phyloP scores from a whole-genome alignment of 495 filamentous ascomycete species.

The Penicillium malachiteum region DNA sequence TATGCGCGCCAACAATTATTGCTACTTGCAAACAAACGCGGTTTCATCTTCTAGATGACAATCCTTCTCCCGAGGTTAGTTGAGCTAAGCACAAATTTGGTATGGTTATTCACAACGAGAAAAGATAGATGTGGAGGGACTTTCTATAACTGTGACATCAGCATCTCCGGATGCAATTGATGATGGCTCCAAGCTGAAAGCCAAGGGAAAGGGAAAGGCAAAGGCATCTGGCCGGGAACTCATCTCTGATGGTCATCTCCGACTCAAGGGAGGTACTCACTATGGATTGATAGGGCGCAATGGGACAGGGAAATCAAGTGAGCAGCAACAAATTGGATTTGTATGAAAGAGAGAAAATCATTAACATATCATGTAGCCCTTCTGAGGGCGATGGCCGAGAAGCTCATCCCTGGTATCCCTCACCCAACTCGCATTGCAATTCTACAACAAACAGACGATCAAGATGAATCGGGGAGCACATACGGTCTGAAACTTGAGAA shows the following conservation, averaged over 20 bases:
- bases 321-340: no score
- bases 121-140: conserved; percentile 66
- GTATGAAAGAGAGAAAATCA: conserved; percentile 19
- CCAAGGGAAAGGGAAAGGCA: conserved; percentile 50
- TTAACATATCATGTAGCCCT: conserved; percentile 48
- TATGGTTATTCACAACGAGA: neutral
- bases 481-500: conserved; percentile 19
- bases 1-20: conserved; percentile 33
- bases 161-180: conserved; percentile 24
- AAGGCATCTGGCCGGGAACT: conserved; percentile 62
- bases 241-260: conserved; percentile 63
- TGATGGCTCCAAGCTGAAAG: conserved; percentile 32
- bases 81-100: neutral
- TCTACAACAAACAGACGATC: conserved; percentile 64
- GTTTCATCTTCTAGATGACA: conserved; percentile 44
- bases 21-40: conserved; percentile 50
- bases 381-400: conserved; percentile 70
- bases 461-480: conserved; percentile 23
- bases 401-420: conserved; percentile 76
- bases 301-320: conserved; percentile 79
- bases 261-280: conserved; percentile 65
- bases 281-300: conserved; percentile 78
- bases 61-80: conserved; percentile 40
- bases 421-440: conserved; percentile 65
- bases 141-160: conserved; percentile 60